Evolutionary conservation across 805 yeast species (phyloP), one percentile per base, ranked within the genome.

Genomic region (Lachancea dasiensis): DNA sequence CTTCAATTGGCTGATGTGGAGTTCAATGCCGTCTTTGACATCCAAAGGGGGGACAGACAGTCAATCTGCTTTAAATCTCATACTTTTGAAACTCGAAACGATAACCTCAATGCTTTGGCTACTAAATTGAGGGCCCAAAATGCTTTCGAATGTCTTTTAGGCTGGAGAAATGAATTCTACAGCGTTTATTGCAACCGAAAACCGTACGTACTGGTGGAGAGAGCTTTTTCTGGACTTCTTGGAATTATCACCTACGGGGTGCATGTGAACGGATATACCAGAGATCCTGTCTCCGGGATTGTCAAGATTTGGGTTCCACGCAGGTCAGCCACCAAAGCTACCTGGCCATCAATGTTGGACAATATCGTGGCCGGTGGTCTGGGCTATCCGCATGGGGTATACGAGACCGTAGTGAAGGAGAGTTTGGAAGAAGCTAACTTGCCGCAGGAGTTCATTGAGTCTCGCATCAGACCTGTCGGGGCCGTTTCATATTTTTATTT

Each of bases 331-430:
- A 70, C 77, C 2, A 92, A 92, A 58, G 81, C 81, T 13, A 92
- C 98, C 0, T 90, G 76, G 64, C 97, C 98, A 0, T 82, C 84
- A 0, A 81, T 77, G 83, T 70, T 89, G 26, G 98, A 92, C 58
- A 90, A 89, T 58, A 86, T 95, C 1, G 84, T 92, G 5, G 98
- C 95, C 0, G 98, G 98, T 1, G 98, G 98, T 0, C 52, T 92
- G 3, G 96, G 95, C 0, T 70, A 80, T 56, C 95, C 95, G 0
- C 67, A 75, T 47, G 86, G 87, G 0, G 64, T 78, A 2, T 63
- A 67, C 52, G 95, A 86, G 31, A 90, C 97, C 0, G 76, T 80
- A 3, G 48, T 84, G 14, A 92, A 92, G 55, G 98, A 92, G 57
- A 77, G 95, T 51, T 69, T 67, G 43, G 98, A 92, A 52, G 98